These are phyloP conservation scores for Mrakia gelida DNA, from an alignment of 768 basidiomycete genomes.

Conservation along the genomic window DNA sequence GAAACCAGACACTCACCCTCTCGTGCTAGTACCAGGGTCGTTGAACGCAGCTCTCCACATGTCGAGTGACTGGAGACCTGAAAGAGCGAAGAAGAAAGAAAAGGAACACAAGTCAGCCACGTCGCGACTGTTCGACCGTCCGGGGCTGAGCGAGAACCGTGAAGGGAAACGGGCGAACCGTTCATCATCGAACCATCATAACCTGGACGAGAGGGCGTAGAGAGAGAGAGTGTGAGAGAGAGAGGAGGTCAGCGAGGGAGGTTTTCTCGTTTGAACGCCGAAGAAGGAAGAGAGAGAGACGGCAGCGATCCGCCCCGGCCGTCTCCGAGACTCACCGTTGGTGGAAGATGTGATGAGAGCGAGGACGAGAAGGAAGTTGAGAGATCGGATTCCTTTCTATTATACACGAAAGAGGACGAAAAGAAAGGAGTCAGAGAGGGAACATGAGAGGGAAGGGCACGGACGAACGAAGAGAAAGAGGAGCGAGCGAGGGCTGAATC, in stretches of 20 bases:
- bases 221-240: neutral
- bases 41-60: slow-evolving; percentile 64
- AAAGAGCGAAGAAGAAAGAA: neutral
- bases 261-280: neutral
- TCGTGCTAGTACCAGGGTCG: slow-evolving; percentile 51
- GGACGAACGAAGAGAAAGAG: too few species aligned
- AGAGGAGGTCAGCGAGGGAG: neutral
- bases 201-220: too few species aligned
- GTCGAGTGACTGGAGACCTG: slow-evolving; percentile 65
- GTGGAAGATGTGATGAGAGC: slow-evolving; percentile 44
- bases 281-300: neutral
- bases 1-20: slow-evolving; percentile 1
- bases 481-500: neutral
- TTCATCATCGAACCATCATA: slow-evolving; percentile 42
- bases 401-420: neutral
- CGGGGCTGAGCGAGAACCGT: too few species aligned
- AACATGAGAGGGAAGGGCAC: too few species aligned
- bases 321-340: slow-evolving; percentile 33
- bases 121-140: neutral
- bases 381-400: slow-evolving; percentile 14
- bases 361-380: slow-evolving; percentile 39
- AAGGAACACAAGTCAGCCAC: neutral
- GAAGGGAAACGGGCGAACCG: slow-evolving; percentile 14
- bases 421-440: neutral
- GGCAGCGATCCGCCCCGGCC: too few species aligned